Conservation (phyloP, 148 eudicot species). For the Polygonum aviculare region DNA sequence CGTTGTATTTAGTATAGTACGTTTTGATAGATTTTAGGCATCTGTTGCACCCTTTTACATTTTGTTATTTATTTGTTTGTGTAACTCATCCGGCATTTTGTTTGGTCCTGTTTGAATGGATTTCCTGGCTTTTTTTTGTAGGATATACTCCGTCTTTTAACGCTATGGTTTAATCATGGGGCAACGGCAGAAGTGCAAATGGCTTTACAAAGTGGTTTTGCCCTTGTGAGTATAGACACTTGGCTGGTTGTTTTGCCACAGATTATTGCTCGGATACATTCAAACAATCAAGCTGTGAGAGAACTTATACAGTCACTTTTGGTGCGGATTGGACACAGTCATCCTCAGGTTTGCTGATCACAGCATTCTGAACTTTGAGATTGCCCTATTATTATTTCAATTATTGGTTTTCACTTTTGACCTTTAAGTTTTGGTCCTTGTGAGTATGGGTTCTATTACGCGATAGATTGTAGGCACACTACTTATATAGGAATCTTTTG, state of each 20-base stretch:
- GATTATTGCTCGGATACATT: conserved; percentile 95
- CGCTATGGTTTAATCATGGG: conserved; percentile 98
- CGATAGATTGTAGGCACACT: not conserved
- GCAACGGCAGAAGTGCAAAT: conserved; percentile 82
- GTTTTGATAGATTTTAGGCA: not conserved
- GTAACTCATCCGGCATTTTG: not conserved
- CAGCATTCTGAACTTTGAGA: not conserved
- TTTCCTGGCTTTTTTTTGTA: conserved; percentile 17
- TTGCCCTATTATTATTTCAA: not conserved
- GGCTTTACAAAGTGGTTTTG: conserved; percentile 83
- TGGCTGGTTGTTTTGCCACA: conserved; percentile 99
- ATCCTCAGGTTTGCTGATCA: conserved; percentile 74
- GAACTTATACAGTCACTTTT: conserved; percentile 88
- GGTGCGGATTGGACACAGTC: conserved; percentile 91
- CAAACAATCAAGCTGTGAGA: conserved; percentile 87
- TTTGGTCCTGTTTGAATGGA: not conserved
- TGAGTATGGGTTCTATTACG: not conserved
- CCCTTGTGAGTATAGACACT: conserved; percentile 86
- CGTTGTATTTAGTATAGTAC: not conserved
- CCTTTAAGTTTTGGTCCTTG: not conserved
- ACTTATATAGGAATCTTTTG: not conserved
- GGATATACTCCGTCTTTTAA: conserved; percentile 98
- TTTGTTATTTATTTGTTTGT: not conserved
- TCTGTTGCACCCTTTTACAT: not conserved
- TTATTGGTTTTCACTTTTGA: not conserved